Evolutionary conservation across 2,329 filamentous ascomycete species (phyloP), one percentile per base, ranked within the genome.

Genomic region (Penicillium capsulatum): DNA sequence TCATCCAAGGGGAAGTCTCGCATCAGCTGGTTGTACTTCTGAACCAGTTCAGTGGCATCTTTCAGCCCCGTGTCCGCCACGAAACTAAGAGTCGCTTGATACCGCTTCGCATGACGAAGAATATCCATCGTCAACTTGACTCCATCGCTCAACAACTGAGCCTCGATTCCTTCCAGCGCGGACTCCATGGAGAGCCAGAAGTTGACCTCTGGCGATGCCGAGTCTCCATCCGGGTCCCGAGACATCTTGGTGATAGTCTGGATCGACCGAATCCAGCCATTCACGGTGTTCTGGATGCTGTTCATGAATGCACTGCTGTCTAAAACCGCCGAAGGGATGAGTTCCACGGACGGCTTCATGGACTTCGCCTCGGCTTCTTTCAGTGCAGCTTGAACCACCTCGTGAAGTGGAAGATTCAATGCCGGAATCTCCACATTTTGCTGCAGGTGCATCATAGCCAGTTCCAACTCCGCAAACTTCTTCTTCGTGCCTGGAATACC

Each of bases 1-100:
- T 99, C 92, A 60, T 97, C 91, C 22, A 98, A 74, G 0, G 92
- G 92, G 50, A 99, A 97, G 63, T 98, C 94, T 48, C 92, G 84
- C 87, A 99, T 97, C 16, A 98, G 78, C 69, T 94, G 87, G 63
- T 98, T 99, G 74, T 97, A 98, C 67, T 96, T 96, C 65, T 95
- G 88, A 32, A 98, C 94, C 62, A 86, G 85, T 47, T 98, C 92
- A 64, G 90, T 92, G 16, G 89, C 89, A 67, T 98, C 92, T 65
- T 94, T 95, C 62, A 98, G 68, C 2, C 92, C 91, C 24, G 92
- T 98, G 66, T 99, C 94, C 2, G 92, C 87, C 24, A 84, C 85
- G 63, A 99, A 97, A 70, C 91, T 97, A 57, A 97, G 86, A 2
- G 91, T 96, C 8, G 92, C 91, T 68, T 96, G 90, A 68, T 96